Evolutionary conservation across 345 rosid species (phyloP), one percentile per base, ranked within the genome.

Genomic region (rapeseed (Brassica napus)): DNA sequence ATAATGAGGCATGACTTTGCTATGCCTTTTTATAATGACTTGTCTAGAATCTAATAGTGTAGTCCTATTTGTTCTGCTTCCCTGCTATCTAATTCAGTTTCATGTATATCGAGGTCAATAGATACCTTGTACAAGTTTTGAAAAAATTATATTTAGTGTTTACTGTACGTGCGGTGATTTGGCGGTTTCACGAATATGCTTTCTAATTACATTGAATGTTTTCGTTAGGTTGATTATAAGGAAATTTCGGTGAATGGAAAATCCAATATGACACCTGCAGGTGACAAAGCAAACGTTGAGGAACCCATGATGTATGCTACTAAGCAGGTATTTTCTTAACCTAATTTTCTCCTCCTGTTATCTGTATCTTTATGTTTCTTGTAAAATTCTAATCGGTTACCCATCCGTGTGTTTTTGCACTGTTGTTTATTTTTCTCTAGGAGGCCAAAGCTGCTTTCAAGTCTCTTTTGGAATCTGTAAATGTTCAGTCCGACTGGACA

Each of bases 391-490:
- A 77, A 77, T 52, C 37, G 42, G 21, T 35, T 72, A 57, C 42
- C 32, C 61, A 61, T 61, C 16, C 59, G 61, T 66, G 65, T 32
- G 26, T 23, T 31, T 47, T 28, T 73, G 34, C 24, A 67, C 65
- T 58, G 7, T 60, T 72, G 72, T 6, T 52, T 73, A 24, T 12
- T 68, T 72, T 62, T 71, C 55, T 77, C 39, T 62, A 94, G 98
- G 99, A 95, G 83, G 99, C 99, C 15, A 95, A 93, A 87, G 93
- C 86, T 89, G 97, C 98, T 77, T 95, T 95, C 86, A 95, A 95
- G 86, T 87, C 89, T 70, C 97, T 95, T 74, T 85, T 95, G 73
- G 97, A 95, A 78, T 90, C 93, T 60, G 90, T 83, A 58, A 90
- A 90, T 72, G 94, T 95, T 77, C 94, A 86, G 69, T 89, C 98